Conservation (phyloP, 2,329 filamentous ascomycete genomes). For the Neoscytalidium dimidiatum region DNA sequence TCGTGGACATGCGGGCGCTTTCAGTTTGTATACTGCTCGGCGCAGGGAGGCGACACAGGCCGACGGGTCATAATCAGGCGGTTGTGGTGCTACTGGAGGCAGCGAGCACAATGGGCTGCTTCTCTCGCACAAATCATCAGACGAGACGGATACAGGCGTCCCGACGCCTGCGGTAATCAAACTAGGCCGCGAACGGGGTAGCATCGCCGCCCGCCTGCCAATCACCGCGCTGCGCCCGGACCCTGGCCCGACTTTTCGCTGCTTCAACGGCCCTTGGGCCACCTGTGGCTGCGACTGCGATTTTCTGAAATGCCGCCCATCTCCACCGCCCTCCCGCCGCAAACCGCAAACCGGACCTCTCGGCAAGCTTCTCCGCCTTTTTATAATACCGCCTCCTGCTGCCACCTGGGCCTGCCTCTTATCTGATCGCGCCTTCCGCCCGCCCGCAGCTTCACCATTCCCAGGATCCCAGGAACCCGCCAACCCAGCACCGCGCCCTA, state of each 20-base stretch:
- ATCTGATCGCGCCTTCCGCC: not conserved
- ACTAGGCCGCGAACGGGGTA: not conserved
- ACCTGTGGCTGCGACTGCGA: not conserved
- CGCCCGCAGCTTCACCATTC: not conserved
- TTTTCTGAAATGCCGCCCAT: not conserved
- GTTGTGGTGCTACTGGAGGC: not conserved
- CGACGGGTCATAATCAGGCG: not conserved
- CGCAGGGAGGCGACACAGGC: too few relatives aligned
- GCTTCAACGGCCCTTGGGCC: not conserved
- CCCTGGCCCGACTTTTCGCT: not conserved
- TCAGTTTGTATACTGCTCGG: not conserved
- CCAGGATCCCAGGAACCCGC: not conserved
- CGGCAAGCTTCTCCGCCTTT: conserved; percentile 11
- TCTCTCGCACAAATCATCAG: not conserved
- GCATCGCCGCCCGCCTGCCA: not conserved
- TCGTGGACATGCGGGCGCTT: not conserved
- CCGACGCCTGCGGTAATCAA: not conserved
- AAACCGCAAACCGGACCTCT: not conserved
- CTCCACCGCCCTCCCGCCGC: not conserved
- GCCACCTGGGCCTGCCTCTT: not conserved
- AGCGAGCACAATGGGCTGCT: not conserved
- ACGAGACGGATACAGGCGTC: not conserved
- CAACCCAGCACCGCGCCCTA: not conserved
- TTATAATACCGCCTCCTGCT: conserved; percentile 10
- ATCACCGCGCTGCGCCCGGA: not conserved